Evolutionary conservation across 345 rosid species (phyloP).

Genomic region (Passiflora organensis): DNA sequence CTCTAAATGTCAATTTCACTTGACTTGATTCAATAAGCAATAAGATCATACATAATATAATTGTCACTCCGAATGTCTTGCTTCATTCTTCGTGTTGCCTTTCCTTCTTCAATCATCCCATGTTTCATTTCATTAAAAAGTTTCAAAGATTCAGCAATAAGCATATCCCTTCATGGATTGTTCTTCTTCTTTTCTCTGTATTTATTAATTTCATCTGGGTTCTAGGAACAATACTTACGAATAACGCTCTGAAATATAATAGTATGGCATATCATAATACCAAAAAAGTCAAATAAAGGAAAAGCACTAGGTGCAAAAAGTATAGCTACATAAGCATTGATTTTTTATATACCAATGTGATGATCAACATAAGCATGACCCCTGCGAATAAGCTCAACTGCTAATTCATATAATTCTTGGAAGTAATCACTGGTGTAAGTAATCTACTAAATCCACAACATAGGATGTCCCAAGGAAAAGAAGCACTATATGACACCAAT

Average conservation of each 20-base stretch:
- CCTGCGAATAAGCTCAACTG: slow-evolving; percentile 77
- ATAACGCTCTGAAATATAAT: neutral
- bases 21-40: slow-evolving; percentile 97
- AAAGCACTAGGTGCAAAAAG: neutral
- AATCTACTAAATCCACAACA: slow-evolving; percentile 45
- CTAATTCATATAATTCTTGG: slow-evolving; percentile 89
- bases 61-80: slow-evolving; percentile 99
- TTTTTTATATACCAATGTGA: slow-evolving; percentile 53
- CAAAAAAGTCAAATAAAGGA: neutral
- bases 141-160: slow-evolving; percentile 72
- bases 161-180: slow-evolving; percentile 97
- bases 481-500: neutral
- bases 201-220: slow-evolving; percentile 74
- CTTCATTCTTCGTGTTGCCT: slow-evolving; percentile 94
- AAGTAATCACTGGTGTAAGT: slow-evolving; percentile 97
- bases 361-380: slow-evolving; percentile 99
- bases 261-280: too few relatives aligned
- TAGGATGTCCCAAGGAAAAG: slow-evolving; percentile 12
- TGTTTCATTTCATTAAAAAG: slow-evolving; percentile 87
- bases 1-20: slow-evolving; percentile 21
- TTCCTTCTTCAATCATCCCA: slow-evolving; percentile 85
- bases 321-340: neutral
- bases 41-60: slow-evolving; percentile 87
- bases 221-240: slow-evolving; percentile 30
- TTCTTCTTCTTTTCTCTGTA: slow-evolving; percentile 86